Conservation (phyloP, 2,329 filamentous ascomycete species). For the Tolypocladium sp. region DNA sequence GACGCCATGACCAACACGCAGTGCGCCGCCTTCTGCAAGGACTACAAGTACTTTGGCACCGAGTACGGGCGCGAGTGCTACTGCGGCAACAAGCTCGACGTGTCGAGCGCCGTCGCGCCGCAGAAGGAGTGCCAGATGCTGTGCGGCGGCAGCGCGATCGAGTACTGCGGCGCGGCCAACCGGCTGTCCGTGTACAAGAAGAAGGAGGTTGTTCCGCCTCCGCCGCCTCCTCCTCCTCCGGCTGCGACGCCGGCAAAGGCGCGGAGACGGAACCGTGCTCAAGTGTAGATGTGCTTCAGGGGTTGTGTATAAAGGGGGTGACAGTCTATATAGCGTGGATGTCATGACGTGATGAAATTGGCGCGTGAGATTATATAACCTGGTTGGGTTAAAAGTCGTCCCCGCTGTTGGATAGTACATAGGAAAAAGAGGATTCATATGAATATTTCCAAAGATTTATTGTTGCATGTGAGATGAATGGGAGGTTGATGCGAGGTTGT, state of each 20-base stretch:
- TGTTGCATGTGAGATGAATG: no score
- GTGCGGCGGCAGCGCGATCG: slow-evolving; percentile 24
- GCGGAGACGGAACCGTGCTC: not conserved
- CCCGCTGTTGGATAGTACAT: not conserved
- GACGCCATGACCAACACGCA: slow-evolving; percentile 22
- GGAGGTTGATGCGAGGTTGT: not conserved
- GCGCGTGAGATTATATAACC: not conserved
- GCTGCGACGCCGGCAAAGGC: not conserved
- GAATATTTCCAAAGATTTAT: not conserved
- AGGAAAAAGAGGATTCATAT: not conserved
- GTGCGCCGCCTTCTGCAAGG: slow-evolving; percentile 22
- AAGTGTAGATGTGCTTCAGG: not conserved
- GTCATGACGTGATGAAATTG: not conserved
- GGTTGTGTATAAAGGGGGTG: not conserved
- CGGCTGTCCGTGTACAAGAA: slow-evolving; percentile 26
- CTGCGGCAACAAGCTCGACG: slow-evolving; percentile 20
- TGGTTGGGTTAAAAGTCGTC: not conserved
- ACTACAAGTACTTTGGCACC: slow-evolving; percentile 23
- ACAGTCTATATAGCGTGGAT: not conserved
- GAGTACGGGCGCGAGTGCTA: slow-evolving; percentile 29
- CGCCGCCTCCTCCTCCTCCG: not conserved
- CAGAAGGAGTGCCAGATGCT: slow-evolving; percentile 28
- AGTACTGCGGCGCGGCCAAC: slow-evolving; percentile 31
- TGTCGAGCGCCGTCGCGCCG: slow-evolving; percentile 17
- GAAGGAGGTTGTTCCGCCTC: slow-evolving; percentile 6